Percentiles rank a stretch among this genome's conserved stretches.
phyloP scores from a whole-genome alignment of 108 stramenopile genomes.

The Fistulifera pelliculosa region DNA sequence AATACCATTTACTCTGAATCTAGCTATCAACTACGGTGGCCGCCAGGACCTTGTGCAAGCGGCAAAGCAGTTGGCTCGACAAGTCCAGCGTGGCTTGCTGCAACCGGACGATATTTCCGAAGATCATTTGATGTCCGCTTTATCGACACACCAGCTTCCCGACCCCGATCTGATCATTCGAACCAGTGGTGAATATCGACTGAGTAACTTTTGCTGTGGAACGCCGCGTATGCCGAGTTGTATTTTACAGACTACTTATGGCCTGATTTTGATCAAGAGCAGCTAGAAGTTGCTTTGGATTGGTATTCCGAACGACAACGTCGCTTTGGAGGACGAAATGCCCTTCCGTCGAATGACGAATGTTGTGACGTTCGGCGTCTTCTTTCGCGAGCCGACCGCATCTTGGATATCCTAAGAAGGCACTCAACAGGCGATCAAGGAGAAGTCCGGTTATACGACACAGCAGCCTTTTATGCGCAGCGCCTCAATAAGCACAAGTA shows the following conservation, averaged over 20 bases:
- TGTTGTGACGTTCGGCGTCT: background rate
- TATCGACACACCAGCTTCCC: constrained; percentile 41
- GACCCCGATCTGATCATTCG: constrained; percentile 92
- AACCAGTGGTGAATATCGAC: constrained; percentile 90
- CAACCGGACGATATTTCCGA: constrained; percentile 45
- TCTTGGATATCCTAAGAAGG: too few species aligned
- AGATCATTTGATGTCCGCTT: constrained; percentile 22
- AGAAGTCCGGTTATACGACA: too few species aligned
- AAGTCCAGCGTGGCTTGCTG: constrained; percentile 37
- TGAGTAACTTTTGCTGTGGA: constrained; percentile 95
- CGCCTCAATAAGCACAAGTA: too few species aligned
- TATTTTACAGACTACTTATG: constrained; percentile 91
- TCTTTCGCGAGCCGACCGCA: too few species aligned
- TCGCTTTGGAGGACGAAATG: constrained; percentile 5
- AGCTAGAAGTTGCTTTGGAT: constrained; percentile 42
- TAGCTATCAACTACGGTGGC: constrained; percentile 91
- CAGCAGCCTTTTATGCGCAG: too few species aligned
- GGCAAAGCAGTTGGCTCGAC: constrained; percentile 38
- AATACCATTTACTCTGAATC: constrained; percentile 64
- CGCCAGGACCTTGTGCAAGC: constrained; percentile 88
- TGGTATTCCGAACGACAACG: constrained; percentile 32
- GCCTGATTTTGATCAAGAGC: constrained; percentile 77
- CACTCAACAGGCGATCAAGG: too few species aligned
- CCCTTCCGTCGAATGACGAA: background rate
- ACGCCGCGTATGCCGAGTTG: constrained; percentile 90